These are phyloP conservation scores for Aspergillus terreus DNA, from an alignment of 2,329 filamentous ascomycete genomes.

Conservation along the genomic window DNA sequence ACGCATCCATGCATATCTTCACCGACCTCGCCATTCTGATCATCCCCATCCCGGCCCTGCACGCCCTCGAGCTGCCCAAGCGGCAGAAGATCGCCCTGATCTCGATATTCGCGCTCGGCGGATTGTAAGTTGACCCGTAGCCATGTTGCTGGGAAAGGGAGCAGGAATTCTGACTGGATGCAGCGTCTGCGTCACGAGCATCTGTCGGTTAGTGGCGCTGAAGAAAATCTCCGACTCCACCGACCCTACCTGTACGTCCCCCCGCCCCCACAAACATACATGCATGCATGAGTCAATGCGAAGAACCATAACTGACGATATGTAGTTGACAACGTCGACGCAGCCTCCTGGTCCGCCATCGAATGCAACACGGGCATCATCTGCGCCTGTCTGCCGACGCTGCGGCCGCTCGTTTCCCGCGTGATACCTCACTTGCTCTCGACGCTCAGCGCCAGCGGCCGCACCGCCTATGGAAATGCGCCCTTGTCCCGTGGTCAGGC, in stretches of 20 bases:
- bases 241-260: slow-evolving; percentile 32
- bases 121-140: slow-evolving; percentile 24
- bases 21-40: slow-evolving; percentile 43
- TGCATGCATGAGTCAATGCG: neutral
- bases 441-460: slow-evolving; percentile 16
- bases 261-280: neutral
- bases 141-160: too few species aligned
- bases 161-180: neutral
- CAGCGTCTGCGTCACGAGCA: slow-evolving; percentile 34
- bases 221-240: slow-evolving; percentile 29
- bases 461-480: slow-evolving; percentile 11
- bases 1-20: slow-evolving; percentile 42
- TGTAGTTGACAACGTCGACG: slow-evolving; percentile 32
- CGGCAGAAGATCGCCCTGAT: slow-evolving; percentile 42
- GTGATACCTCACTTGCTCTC: slow-evolving; percentile 29
- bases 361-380: slow-evolving; percentile 41
- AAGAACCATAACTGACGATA: slow-evolving; percentile 6
- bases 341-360: slow-evolving; percentile 36
- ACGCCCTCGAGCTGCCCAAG: slow-evolving; percentile 37
- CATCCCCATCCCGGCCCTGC: slow-evolving; percentile 44
- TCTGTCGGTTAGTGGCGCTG: slow-evolving; percentile 29
- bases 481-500: slow-evolving; percentile 13
- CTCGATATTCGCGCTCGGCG: slow-evolving; percentile 40
- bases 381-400: slow-evolving; percentile 39
- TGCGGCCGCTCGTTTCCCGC: slow-evolving; percentile 32